Evolutionary conservation across 1,284 basidiomycete species (phyloP).

Genomic region (Ganoderma resinaceum): DNA sequence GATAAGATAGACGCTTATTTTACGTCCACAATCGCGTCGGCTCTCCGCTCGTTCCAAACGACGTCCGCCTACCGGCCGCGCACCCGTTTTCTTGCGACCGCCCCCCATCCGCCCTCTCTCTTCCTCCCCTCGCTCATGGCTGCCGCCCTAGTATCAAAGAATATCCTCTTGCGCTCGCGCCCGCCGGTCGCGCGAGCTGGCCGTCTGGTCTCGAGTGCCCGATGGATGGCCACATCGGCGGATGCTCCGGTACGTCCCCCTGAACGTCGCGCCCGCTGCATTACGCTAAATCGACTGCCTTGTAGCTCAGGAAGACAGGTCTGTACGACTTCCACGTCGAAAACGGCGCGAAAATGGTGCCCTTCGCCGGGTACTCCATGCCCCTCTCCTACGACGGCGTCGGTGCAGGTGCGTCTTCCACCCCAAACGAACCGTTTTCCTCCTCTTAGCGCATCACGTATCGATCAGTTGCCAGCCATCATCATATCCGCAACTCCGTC

Average conservation of each 20-base stretch:
- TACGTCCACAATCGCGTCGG: slow-evolving; percentile 5
- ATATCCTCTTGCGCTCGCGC: slow-evolving; percentile 8
- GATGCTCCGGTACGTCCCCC: slow-evolving; percentile 7
- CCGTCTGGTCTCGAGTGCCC: slow-evolving; percentile 3
- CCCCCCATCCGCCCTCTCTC: background rate
- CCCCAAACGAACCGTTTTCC: too few species aligned
- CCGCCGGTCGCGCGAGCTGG: slow-evolving; percentile 5
- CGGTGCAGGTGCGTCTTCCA: slow-evolving; percentile 71
- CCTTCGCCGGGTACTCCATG: slow-evolving; percentile 97
- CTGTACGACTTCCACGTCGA: slow-evolving; percentile 92
- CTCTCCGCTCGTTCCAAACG: slow-evolving; percentile 12
- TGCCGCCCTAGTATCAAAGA: slow-evolving; percentile 1
- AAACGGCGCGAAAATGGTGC: slow-evolving; percentile 94
- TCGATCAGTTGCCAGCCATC: slow-evolving; percentile 84
- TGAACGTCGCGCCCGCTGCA: too few species aligned
- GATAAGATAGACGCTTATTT: slow-evolving; percentile 20
- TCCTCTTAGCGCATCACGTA: background rate
- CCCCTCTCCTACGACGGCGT: slow-evolving; percentile 87
- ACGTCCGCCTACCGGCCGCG: background rate
- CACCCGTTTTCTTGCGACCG: background rate
- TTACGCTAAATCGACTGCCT: background rate
- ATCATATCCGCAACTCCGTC: slow-evolving; percentile 84
- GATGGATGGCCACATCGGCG: slow-evolving; percentile 19
- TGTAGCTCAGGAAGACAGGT: slow-evolving; percentile 68
- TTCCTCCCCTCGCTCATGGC: slow-evolving; percentile 1